phyloP scores from a whole-genome alignment of 768 basidiomycete species.

The Pulveroboletus ravenelii region DNA sequence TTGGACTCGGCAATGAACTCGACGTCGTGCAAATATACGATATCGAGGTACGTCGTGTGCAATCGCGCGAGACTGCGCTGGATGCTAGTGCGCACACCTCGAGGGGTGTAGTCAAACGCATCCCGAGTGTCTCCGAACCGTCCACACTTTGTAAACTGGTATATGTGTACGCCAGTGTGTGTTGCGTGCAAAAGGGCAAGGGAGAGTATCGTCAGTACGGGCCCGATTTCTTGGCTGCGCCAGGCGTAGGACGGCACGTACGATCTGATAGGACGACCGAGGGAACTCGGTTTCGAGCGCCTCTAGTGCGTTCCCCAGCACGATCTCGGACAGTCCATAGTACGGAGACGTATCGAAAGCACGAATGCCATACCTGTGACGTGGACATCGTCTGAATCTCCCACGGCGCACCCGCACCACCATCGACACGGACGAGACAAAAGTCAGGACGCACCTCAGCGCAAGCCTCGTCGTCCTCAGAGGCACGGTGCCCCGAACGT shows the following conservation, averaged over 20 bases:
- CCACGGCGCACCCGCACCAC: no score
- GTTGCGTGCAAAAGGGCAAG: no score
- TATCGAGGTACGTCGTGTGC: slow-evolving; percentile 73
- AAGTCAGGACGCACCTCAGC: slow-evolving; percentile 57
- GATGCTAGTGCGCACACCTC: slow-evolving; percentile 61
- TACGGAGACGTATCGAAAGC: slow-evolving; percentile 82
- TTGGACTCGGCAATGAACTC: slow-evolving; percentile 66
- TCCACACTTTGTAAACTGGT: slow-evolving; percentile 83
- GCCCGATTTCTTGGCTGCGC: not conserved
- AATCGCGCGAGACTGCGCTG: slow-evolving; percentile 62
- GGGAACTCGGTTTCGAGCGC: slow-evolving; percentile 66
- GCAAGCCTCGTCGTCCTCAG: slow-evolving; percentile 69
- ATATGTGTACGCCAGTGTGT: not conserved
- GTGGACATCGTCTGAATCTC: not conserved
- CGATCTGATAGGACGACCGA: slow-evolving; percentile 71
- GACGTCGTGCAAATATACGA: slow-evolving; percentile 79
- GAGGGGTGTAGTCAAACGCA: slow-evolving; percentile 72
- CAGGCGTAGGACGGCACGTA: slow-evolving; percentile 23
- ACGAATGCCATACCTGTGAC: slow-evolving; percentile 65
- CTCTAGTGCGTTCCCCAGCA: slow-evolving; percentile 63
- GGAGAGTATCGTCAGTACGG: not conserved
- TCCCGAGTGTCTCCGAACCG: slow-evolving; percentile 52
- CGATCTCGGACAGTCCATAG: slow-evolving; percentile 76
- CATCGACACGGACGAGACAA: not conserved
- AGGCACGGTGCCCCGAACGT: slow-evolving; percentile 52